A percentile compares a stretch with the other conserved stretches of the same genome.
These are phyloP conservation scores for Taiozyma sp. DNA, from an alignment of 1,139 yeast species.

Conservation along the genomic window DNA sequence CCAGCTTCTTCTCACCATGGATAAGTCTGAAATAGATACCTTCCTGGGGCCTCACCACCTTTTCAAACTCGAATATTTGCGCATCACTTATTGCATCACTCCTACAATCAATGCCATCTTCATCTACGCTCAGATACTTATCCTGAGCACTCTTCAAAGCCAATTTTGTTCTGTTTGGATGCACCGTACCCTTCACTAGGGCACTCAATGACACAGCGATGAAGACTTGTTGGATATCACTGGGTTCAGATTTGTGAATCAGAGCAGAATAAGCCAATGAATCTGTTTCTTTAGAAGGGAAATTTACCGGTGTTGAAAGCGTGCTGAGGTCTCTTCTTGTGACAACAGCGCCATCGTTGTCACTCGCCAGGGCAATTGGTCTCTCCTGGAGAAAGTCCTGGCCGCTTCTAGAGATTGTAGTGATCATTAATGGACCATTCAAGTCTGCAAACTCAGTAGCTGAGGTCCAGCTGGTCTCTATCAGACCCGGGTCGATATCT, in stretches of 20 bases:
- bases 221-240: conserved; percentile 34
- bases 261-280: conserved; percentile 6
- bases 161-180: conserved; percentile 12
- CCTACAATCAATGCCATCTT: conserved; percentile 24
- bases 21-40: conserved; percentile 8
- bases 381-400: conserved; percentile 2
- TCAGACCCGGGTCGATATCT: conserved; percentile 2
- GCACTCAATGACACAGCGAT: conserved; percentile 26
- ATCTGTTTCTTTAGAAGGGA: conserved; percentile 22
- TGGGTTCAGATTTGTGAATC: conserved; percentile 32
- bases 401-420: conserved; percentile 20
- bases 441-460: conserved; percentile 29
- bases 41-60: background rate
- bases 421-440: conserved; percentile 33
- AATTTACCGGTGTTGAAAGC: conserved; percentile 5
- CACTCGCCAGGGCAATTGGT: conserved; percentile 5
- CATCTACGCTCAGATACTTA: conserved; percentile 28
- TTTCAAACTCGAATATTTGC: conserved; percentile 29
- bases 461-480: conserved; percentile 33
- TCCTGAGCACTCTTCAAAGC: conserved; percentile 32
- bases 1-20: conserved; percentile 12
- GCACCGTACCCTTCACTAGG: conserved; percentile 1
- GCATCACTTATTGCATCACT: conserved; percentile 35
- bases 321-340: conserved; percentile 2
- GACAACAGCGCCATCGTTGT: conserved; percentile 6